Evolutionary conservation across 1,139 yeast species (phyloP).

Genomic region (Pichia sp.): DNA sequence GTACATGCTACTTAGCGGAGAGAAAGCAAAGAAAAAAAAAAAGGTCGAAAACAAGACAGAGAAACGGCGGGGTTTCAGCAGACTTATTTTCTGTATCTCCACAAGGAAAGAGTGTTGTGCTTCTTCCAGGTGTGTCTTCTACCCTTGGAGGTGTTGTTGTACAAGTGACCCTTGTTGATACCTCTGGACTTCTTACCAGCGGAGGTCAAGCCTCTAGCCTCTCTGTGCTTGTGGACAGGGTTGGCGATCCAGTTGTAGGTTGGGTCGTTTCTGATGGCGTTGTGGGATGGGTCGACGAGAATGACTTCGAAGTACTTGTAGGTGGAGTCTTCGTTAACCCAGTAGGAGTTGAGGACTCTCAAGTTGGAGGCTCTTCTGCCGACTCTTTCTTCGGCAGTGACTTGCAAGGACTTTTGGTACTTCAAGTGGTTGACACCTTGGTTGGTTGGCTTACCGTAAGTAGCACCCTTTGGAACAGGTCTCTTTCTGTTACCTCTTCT

Average conservation of each 20-base stretch:
- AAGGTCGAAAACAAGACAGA: background rate
- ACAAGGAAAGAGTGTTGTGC: slow-evolving; percentile 96
- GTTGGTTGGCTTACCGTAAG: slow-evolving; percentile 99
- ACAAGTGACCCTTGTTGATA: slow-evolving; percentile 99
- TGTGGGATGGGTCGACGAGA: slow-evolving; percentile 95
- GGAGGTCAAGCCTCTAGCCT: slow-evolving; percentile 97
- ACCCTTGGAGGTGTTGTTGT: slow-evolving; percentile 96
- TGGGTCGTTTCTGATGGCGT: slow-evolving; percentile 98
- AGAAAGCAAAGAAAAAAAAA: background rate
- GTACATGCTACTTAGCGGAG: background rate
- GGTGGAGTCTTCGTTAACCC: slow-evolving; percentile 99
- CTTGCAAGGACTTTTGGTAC: slow-evolving; percentile 97
- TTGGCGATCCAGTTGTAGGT: slow-evolving; percentile 99
- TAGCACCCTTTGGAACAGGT: slow-evolving; percentile 99
- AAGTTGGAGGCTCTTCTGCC: slow-evolving; percentile 98
- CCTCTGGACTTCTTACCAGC: slow-evolving; percentile 99
- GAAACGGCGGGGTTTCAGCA: background rate
- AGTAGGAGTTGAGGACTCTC: slow-evolving; percentile 99
- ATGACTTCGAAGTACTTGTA: slow-evolving; percentile 99
- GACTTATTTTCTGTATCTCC: slow-evolving; percentile 97
- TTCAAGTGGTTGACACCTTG: slow-evolving; percentile 99
- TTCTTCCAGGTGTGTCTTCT: slow-evolving; percentile 99
- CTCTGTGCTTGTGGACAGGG: slow-evolving; percentile 99
- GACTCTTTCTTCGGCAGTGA: slow-evolving; percentile 99
- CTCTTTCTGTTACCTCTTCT: slow-evolving; percentile 99